Percentiles rank a stretch among this genome's conserved stretches.
These are phyloP conservation scores for Candolleomyces eurysporus DNA, from an alignment of 768 basidiomycete genomes.

Conservation along the genomic window DNA sequence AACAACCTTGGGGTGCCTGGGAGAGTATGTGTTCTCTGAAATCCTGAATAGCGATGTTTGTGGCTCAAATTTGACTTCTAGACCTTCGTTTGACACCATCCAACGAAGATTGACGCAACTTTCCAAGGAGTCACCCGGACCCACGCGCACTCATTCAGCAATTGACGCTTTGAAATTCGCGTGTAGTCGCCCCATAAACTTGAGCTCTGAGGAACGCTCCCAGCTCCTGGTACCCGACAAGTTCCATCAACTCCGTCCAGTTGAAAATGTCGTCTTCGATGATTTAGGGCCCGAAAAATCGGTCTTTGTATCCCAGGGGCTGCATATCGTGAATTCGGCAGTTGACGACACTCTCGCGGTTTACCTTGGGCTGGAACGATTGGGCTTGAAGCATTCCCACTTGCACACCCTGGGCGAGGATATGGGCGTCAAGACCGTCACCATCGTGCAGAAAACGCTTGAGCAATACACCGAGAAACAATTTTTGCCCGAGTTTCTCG, in stretches of 20 bases:
- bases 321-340: constrained; percentile 27
- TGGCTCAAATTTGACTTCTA: background rate
- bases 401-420: constrained; percentile 29
- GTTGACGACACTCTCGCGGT: constrained; percentile 29
- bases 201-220: constrained; percentile 17
- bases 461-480: constrained; percentile 42
- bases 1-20: constrained; percentile 35
- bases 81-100: background rate
- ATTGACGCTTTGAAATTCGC: constrained; percentile 29
- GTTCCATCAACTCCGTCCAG: constrained; percentile 21
- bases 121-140: constrained; percentile 9
- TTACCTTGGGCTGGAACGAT: constrained; percentile 27
- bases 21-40: constrained; percentile 26
- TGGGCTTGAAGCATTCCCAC: constrained; percentile 33
- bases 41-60: background rate
- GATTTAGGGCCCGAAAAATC: constrained; percentile 33
- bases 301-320: constrained; percentile 17
- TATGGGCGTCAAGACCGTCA: constrained; percentile 42
- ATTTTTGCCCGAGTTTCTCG: constrained; percentile 48
- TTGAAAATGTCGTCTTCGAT: constrained; percentile 34
- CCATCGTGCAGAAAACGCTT: constrained; percentile 41
- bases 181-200: constrained; percentile 14
- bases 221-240: constrained; percentile 36
- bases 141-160: constrained; percentile 16
- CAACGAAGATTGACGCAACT: constrained; percentile 9